Percentiles rank a stretch among this genome's conserved stretches.
Conservation (phyloP, 305 asterid species). For the Fraxinus ornus region DNA sequence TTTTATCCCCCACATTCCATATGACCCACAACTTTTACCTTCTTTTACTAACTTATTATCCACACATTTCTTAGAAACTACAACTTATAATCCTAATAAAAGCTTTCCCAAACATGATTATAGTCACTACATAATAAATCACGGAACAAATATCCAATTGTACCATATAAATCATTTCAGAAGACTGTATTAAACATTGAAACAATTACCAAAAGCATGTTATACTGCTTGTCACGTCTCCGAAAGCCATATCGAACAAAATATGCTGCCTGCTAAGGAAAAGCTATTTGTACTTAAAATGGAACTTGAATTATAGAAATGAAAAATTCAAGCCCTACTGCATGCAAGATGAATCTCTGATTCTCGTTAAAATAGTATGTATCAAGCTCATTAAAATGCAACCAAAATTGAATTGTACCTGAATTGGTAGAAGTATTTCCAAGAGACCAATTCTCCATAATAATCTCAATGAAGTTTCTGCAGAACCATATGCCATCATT, state of each 20-base stretch:
- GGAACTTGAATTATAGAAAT: slow-evolving; percentile 14
- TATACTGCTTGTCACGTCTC: slow-evolving; percentile 79
- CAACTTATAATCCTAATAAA: too few relatives aligned
- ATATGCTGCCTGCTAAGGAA: slow-evolving; percentile 90
- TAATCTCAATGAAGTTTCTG: slow-evolving; percentile 79
- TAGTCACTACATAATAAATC: slow-evolving; percentile 5
- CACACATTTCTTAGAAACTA: too few relatives aligned
- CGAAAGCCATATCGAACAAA: slow-evolving; percentile 63
- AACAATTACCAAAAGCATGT: slow-evolving; percentile 84
- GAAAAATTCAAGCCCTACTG: not conserved
- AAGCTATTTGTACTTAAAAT: slow-evolving; percentile 14
- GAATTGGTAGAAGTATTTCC: slow-evolving; percentile 81
- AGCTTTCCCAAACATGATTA: not conserved
- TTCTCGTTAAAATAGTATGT: not conserved
- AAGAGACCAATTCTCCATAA: slow-evolving; percentile 89
- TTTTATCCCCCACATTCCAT: too few relatives aligned
- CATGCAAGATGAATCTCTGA: slow-evolving; percentile 11
- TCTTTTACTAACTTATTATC: too few relatives aligned
- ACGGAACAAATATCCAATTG: not conserved
- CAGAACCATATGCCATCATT: slow-evolving; percentile 94
- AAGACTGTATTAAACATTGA: slow-evolving; percentile 6
- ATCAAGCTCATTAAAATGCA: not conserved
- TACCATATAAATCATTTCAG: not conserved
- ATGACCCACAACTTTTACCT: too few relatives aligned
- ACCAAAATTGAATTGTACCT: slow-evolving; percentile 36